phyloP scores from a whole-genome alignment of 305 asterid species.

The Vinca major region DNA sequence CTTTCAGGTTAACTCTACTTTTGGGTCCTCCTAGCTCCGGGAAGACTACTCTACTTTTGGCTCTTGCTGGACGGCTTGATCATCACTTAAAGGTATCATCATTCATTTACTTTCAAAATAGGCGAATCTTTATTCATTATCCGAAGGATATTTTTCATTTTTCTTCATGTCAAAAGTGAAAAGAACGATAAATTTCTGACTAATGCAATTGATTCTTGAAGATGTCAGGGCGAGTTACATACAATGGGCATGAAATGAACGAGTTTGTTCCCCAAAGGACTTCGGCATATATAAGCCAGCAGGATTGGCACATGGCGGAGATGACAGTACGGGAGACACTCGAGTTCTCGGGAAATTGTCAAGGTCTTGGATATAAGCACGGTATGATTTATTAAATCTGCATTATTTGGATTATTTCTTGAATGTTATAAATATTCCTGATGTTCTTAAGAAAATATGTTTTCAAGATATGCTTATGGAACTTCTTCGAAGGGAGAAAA shows the following conservation, averaged over 20 bases:
- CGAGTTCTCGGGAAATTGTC: slow-evolving; percentile 74
- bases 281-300: slow-evolving; percentile 80
- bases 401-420: slow-evolving; percentile 7
- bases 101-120: neutral
- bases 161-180: too few relatives aligned
- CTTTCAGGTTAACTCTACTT: slow-evolving; percentile 65
- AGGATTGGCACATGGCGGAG: slow-evolving; percentile 83
- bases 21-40: slow-evolving; percentile 98
- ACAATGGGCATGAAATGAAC: slow-evolving; percentile 68
- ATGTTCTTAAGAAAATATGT: neutral
- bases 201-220: slow-evolving; percentile 25
- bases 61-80: slow-evolving; percentile 81
- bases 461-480: slow-evolving; percentile 86
- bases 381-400: slow-evolving; percentile 37
- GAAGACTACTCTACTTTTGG: slow-evolving; percentile 78
- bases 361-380: slow-evolving; percentile 71
- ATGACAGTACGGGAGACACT: slow-evolving; percentile 93
- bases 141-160: too few relatives aligned
- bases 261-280: slow-evolving; percentile 91
- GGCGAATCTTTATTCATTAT: neutral
- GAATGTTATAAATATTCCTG: neutral
- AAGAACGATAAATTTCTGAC: too few relatives aligned
- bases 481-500: slow-evolving; percentile 79
- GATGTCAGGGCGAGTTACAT: slow-evolving; percentile 83
- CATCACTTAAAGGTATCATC: slow-evolving; percentile 63